Conservation (phyloP, 75 land plant species). For the Picea sitchensis region DNA sequence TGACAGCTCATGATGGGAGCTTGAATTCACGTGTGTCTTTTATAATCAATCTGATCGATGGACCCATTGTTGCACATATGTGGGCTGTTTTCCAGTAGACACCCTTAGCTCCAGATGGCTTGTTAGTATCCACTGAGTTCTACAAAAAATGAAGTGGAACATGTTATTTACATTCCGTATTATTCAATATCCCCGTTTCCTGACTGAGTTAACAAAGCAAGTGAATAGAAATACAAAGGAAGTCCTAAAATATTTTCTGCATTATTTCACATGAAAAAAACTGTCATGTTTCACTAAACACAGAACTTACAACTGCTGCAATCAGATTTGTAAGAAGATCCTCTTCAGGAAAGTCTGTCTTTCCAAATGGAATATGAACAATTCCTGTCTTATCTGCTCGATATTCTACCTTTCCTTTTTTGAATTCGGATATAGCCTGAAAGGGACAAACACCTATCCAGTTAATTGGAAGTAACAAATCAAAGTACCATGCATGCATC, state of each 20-base stretch:
- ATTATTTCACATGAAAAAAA: background rate
- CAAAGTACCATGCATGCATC: too few species aligned
- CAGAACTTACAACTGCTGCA: constrained; percentile 60
- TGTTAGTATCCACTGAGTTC: constrained; percentile 84
- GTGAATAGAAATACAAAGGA: background rate
- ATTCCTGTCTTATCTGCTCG: constrained; percentile 98
- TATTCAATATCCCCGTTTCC: background rate
- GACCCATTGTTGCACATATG: constrained; percentile 95
- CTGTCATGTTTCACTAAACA: background rate
- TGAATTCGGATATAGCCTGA: constrained; percentile 94
- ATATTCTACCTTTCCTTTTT: constrained; percentile 93
- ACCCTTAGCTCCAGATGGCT: constrained; percentile 93
- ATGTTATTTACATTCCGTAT: background rate
- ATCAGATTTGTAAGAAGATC: constrained; percentile 78
- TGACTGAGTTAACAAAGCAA: background rate
- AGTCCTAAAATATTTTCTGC: background rate
- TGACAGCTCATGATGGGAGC: constrained; percentile 8
- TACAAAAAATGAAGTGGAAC: constrained; percentile 18
- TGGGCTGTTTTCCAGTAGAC: constrained; percentile 95
- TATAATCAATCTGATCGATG: constrained; percentile 72
- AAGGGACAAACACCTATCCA: background rate
- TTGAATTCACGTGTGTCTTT: constrained; percentile 87
- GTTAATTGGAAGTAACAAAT: too few species aligned
- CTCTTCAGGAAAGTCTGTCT: constrained; percentile 71
- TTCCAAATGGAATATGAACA: constrained; percentile 94